Base-by-base conservation (phyloP, 2,329 filamentous ascomycete species). In the Aspergillus clavatus region DNA sequence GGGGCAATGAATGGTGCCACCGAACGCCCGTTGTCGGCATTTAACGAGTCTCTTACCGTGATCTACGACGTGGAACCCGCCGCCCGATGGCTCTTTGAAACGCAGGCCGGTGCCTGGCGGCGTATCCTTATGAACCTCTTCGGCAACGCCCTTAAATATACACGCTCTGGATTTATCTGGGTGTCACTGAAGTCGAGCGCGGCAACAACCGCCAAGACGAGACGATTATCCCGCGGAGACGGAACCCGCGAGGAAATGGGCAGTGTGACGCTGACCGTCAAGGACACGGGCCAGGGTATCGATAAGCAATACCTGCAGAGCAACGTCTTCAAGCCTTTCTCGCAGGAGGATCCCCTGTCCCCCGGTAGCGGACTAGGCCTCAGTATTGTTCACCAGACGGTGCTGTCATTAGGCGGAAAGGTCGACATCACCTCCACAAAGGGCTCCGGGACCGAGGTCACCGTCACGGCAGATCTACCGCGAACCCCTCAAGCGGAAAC, bases 351-450 rank as follows among this genome's bases (percentile, higher is more conserved):
- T 31, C 57, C 64, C 1, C 59, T 84, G 1, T 65, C 73, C 0
- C 69, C 74, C 0, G 82, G 82, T 0, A 78, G 76, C 1, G 82
- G 82, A 0, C 67, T 85, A 0, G 82, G 82, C 0, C 63, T 85
- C 11, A 79, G 74, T 38, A 74, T 85, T 3, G 79, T 83, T 1
- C 70, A 72, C 14, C 42, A 66, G 56, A 52, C 64, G 48, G 50
- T 67, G 3, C 24, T 38, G 18, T 59, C 50, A 1, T 49, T 66
- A 4, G 52, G 52, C 10, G 63, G 63, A 1, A 42, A 48, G 6
- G 58, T 66, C n/a, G 46, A 61, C 2, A 49, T 66, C 14, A 43
- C 42, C 7, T 63, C 60, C 8, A 44, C 55, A 5, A 53, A 55
- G 39, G 46, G 50, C 4, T 29, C 60, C 8, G 62, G 62, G 7